Conservation (phyloP, 2,329 filamentous ascomycete species). For the Pezicula radicicola region DNA sequence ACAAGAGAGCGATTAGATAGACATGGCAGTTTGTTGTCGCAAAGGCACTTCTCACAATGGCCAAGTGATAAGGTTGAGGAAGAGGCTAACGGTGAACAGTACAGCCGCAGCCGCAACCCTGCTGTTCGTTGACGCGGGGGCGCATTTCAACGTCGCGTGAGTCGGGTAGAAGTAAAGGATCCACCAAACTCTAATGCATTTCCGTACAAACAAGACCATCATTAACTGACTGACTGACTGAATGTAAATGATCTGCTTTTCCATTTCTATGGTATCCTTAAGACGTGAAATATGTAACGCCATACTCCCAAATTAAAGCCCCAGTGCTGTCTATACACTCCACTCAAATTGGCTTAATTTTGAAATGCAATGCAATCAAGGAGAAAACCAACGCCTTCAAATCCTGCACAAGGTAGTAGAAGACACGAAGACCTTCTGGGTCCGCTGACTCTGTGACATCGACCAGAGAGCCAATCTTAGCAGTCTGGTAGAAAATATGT, state of each 20-base stretch:
- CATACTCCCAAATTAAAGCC: slow-evolving; percentile 22
- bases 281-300: slow-evolving; percentile 13
- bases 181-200: no score
- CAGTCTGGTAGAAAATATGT: slow-evolving; percentile 59
- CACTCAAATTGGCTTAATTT: slow-evolving; percentile 76
- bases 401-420: slow-evolving; percentile 98
- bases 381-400: slow-evolving; percentile 96
- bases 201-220: no score
- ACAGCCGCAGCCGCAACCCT: neutral
- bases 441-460: slow-evolving; percentile 96
- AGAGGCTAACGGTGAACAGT: neutral
- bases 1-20: slow-evolving; percentile 19
- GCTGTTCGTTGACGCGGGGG: neutral
- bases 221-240: neutral
- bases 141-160: no score
- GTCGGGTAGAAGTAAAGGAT: no score
- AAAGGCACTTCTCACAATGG: neutral
- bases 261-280: slow-evolving; percentile 26
- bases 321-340: neutral
- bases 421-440: slow-evolving; percentile 91
- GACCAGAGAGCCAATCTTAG: slow-evolving; percentile 95
- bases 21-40: slow-evolving; percentile 14
- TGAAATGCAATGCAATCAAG: slow-evolving; percentile 94
- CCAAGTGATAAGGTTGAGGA: neutral
- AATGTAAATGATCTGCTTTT: neutral